Evolutionary conservation across 192 early-diverging fungal species (phyloP), one percentile per base, ranked within the genome.

Genomic region (Cladochytrium replicatum): DNA sequence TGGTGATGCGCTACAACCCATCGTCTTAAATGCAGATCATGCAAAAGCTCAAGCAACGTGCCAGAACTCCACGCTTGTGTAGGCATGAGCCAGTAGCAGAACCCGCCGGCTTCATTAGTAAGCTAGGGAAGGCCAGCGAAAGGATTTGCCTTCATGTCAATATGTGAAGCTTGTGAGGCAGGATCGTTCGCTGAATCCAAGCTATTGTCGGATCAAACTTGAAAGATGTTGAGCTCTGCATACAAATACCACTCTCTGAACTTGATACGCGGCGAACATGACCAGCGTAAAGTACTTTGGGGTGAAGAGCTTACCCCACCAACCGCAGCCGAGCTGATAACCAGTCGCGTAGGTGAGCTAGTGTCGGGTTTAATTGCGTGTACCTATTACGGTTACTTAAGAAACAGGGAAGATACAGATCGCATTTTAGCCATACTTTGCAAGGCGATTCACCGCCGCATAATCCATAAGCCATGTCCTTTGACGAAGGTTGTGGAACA

Each of bases 221-320:
- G n/a, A n/a, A n/a, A n/a, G n/a, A n/a, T n/a, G n/a, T n/a, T n/a
- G n/a, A n/a, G n/a, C n/a, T n/a, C n/a, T n/a, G n/a, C n/a, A n/a
- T n/a, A n/a, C n/a, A n/a, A 93, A 60, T 97, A 97, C 77, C 84
- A 87, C 60, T 99, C 96, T 48, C 88, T 68, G 68, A 97, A 99
- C 32, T 76, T 61, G 43, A 97, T 92, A 86, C 0, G 87, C 86
- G 0, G 83, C 75, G 48, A 83, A 72, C 6, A 95, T 57, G 1
- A 82, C 75, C 49, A 93, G 64, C 0, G 87, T 81, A 74, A 97
- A 99, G 65, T 95, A 97, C 56, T 94, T 91, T 25, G 96, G 96
- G 4, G 81, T 52, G 44, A 97, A 71, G n/a, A n/a, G n/a, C n/a
- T n/a, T n/a, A n/a, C n/a, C n/a, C n/a, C n/a, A n/a, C n/a, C n/a